Conservation (phyloP, 352 stramenopile species). For the Globisporangium carolinianum region DNA sequence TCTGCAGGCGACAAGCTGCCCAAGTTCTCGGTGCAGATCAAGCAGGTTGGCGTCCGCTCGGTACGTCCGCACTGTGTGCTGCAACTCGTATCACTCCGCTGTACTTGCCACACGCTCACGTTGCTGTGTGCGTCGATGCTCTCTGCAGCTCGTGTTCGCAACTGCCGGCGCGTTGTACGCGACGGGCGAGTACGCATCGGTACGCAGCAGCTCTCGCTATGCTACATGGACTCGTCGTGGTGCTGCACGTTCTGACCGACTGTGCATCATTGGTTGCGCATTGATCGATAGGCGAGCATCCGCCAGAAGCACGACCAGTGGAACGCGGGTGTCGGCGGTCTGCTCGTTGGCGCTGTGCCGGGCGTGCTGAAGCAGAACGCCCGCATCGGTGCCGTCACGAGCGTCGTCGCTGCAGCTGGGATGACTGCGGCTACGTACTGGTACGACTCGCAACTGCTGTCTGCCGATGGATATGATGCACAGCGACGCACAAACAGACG, state of each 20-base stretch:
- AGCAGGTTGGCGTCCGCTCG: conserved; percentile 70
- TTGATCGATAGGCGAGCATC: conserved; percentile 28
- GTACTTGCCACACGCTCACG: too few relatives aligned
- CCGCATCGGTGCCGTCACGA: conserved; percentile 42
- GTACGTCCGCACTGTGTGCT: conserved; percentile 19
- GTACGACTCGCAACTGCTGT: conserved; percentile 20
- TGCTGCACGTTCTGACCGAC: neutral
- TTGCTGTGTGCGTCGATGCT: neutral
- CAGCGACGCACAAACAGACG: neutral
- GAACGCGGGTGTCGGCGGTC: conserved; percentile 62
- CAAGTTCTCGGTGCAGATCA: conserved; percentile 76
- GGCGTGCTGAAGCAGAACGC: conserved; percentile 75
- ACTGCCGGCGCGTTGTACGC: conserved; percentile 57
- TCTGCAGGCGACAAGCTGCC: conserved; percentile 62
- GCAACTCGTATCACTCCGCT: too few relatives aligned
- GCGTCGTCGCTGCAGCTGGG: conserved; percentile 29
- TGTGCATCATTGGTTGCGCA: neutral
- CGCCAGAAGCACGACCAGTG: conserved; percentile 65
- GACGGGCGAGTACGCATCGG: conserved; percentile 53
- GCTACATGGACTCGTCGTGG: too few relatives aligned
- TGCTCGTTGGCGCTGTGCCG: conserved; percentile 57
- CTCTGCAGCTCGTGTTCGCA: conserved; percentile 59
- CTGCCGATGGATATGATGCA: neutral
- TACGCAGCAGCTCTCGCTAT: conserved; percentile 5
- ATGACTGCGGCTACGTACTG: conserved; percentile 65